These are phyloP conservation scores for Sphagnum tenellum DNA, from an alignment of 225 moss, liverwort and hornwort genomes.

Conservation along the genomic window DNA sequence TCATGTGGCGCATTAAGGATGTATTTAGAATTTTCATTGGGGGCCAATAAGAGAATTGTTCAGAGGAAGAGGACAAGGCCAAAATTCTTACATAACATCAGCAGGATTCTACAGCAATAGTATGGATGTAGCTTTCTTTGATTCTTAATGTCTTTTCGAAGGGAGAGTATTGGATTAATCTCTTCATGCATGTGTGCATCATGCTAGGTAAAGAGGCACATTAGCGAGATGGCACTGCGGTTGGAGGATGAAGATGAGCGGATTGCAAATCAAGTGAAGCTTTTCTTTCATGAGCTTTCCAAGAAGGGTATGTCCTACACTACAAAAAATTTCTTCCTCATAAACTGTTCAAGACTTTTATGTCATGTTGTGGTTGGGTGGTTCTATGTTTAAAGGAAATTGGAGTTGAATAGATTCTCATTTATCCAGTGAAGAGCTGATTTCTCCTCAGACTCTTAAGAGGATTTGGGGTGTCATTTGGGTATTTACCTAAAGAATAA, in stretches of 20 bases:
- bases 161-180: not conserved
- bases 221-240: conserved; percentile 90
- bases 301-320: conserved; percentile 61
- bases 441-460: too few species aligned
- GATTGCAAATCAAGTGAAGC: conserved; percentile 83
- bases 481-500: too few species aligned
- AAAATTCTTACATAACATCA: not conserved
- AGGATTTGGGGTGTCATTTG: too few species aligned
- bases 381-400: too few species aligned
- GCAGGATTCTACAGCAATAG: not conserved
- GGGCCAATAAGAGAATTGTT: too few species aligned
- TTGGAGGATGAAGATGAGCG: conserved; percentile 90
- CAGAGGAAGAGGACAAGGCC: too few species aligned
- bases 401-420: too few species aligned
- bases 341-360: too few species aligned
- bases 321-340: not conserved
- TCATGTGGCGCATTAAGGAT: too few species aligned
- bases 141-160: not conserved
- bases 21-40: too few species aligned
- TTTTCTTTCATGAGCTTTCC: conserved; percentile 92
- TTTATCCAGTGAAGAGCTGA: too few species aligned
- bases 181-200: conserved; percentile 12
- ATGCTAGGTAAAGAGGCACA: conserved; percentile 89
- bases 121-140: not conserved
- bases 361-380: too few species aligned